Evolutionary conservation across 1,284 basidiomycete genomes (phyloP).

Genomic region (Moesziomyces antarcticus): DNA sequence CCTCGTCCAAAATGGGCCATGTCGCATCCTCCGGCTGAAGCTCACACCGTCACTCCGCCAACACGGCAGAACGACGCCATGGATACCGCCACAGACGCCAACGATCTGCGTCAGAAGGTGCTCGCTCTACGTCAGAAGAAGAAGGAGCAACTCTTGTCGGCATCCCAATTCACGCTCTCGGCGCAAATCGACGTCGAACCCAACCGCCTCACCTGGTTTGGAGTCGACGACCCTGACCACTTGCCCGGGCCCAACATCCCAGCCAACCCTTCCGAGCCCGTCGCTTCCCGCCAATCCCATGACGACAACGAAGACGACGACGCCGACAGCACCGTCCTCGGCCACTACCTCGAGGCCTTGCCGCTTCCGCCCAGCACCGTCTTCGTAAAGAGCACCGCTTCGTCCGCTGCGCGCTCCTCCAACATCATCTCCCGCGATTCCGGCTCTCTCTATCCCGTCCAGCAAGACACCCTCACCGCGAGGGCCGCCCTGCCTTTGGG

Average conservation of each 20-base stretch:
- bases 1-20: no score
- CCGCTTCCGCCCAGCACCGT: slow-evolving; percentile 14
- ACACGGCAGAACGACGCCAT: background rate
- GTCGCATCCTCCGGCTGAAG: no score
- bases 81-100: slow-evolving; percentile 8
- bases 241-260: background rate
- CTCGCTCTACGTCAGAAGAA: slow-evolving; percentile 20
- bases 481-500: slow-evolving; percentile 9
- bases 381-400: background rate
- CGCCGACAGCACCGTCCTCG: slow-evolving; percentile 33
- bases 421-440: no score
- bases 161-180: background rate
- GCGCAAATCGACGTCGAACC: background rate
- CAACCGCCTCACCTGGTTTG: slow-evolving; percentile 28
- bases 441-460: no score
- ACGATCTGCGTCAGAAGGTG: slow-evolving; percentile 7
- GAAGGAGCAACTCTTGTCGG: slow-evolving; percentile 3
- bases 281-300: background rate
- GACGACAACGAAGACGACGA: slow-evolving; percentile 25
- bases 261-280: background rate
- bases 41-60: background rate
- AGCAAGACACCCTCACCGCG: no score
- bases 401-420: slow-evolving; percentile 6
- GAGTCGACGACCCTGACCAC: slow-evolving; percentile 13
- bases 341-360: slow-evolving; percentile 16